Conservation (phyloP, 2,329 filamentous ascomycete genomes). For the Ascocoryne sarcoides region DNA sequence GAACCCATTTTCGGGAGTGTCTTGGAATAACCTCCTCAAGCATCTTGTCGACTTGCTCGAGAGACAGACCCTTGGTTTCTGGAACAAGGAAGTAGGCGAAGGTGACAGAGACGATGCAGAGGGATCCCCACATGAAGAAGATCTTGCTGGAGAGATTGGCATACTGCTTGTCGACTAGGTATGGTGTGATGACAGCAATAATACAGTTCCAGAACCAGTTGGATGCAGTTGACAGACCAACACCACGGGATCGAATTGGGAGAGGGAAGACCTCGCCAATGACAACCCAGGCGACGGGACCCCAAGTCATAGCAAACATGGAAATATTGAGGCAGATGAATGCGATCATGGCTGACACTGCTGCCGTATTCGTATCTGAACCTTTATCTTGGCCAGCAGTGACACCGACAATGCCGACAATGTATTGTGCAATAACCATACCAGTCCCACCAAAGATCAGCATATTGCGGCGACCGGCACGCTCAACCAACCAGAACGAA, state of each 20-base stretch:
- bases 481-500: conserved; percentile 81
- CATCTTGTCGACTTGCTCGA: conserved; percentile 74
- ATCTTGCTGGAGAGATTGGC: conserved; percentile 66
- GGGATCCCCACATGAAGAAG: conserved; percentile 67
- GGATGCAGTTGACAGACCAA: conserved; percentile 74
- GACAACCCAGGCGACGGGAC: conserved; percentile 68
- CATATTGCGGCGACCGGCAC: conserved; percentile 69
- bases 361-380: conserved; percentile 46
- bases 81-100: conserved; percentile 71
- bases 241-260: conserved; percentile 70
- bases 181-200: conserved; percentile 63
- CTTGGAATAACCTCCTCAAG: conserved; percentile 46
- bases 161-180: conserved; percentile 56
- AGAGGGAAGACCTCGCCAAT: conserved; percentile 86
- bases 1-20: conserved; percentile 21
- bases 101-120: conserved; percentile 61
- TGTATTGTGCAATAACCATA: conserved; percentile 80
- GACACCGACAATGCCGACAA: conserved; percentile 69
- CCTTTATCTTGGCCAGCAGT: conserved; percentile 52
- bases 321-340: conserved; percentile 91
- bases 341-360: conserved; percentile 60
- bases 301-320: conserved; percentile 69
- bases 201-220: conserved; percentile 80
- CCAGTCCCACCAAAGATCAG: conserved; percentile 70
- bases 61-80: conserved; percentile 76